phyloP scores from a whole-genome alignment of 2,329 filamentous ascomycete genomes.

The Xylariaceae sp. region DNA sequence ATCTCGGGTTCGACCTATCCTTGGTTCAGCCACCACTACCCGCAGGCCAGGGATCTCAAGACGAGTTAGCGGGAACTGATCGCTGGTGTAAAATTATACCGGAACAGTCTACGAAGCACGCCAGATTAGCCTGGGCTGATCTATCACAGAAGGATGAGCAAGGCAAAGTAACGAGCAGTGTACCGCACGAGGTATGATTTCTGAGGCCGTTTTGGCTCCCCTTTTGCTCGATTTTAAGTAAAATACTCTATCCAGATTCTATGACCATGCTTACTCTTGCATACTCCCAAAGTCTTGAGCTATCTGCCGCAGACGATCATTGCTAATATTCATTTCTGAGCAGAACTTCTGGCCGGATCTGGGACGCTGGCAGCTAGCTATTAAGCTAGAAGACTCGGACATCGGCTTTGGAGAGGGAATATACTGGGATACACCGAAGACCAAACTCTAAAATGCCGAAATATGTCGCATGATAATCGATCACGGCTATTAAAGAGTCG shows the following conservation, averaged over 20 bases:
- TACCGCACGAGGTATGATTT: no score
- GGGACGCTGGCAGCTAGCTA: conserved; percentile 50
- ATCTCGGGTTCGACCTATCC: conserved; percentile 49
- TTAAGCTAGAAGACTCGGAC: conserved; percentile 40
- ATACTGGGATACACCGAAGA: conserved; percentile 34
- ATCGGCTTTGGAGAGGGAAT: conserved; percentile 39
- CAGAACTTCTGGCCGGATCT: conserved; percentile 57
- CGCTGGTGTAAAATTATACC: conserved; percentile 51
- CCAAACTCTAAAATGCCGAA: conserved; percentile 24
- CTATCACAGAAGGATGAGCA: conserved; percentile 46
- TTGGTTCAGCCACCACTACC: conserved; percentile 59
- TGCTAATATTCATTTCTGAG: no score
- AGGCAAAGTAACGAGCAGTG: conserved; percentile 26
- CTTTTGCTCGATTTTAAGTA: no score
- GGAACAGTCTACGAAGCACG: conserved; percentile 35
- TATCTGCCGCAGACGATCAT: no score
- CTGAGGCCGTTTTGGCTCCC: no score
- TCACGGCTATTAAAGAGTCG: no score
- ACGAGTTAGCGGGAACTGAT: conserved; percentile 53
- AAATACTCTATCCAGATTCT: no score
- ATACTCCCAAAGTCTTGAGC: no score
- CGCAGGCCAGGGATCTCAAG: conserved; percentile 43
- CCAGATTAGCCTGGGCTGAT: conserved; percentile 55
- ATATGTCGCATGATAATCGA: no score
- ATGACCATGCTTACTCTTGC: no score